Evolutionary conservation across 2,329 filamentous ascomycete genomes (phyloP), one percentile per base, ranked within the genome.

Genomic region (Talaromyces piceae): DNA sequence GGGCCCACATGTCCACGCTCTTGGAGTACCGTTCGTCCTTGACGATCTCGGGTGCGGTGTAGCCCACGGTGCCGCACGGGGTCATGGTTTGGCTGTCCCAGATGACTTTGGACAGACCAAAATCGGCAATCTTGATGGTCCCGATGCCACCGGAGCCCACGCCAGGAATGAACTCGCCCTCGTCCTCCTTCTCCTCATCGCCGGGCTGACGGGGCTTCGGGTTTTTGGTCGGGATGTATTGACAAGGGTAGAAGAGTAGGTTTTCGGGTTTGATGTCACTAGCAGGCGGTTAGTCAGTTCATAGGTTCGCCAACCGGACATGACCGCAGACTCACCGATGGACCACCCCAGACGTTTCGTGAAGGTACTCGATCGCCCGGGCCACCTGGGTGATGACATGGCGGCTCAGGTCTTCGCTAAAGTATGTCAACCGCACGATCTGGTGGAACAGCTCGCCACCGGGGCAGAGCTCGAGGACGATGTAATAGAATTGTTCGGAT

Each of bases 261-360:
- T 98, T 98, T 71, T 98, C 93, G 0, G 93, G 93, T 72, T 98
- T 98, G 73, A 98, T 98, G 67, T 96, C 91, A 70, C 90, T 96
- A 63, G 47, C 43, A 64, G 66, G 61, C 13, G 6, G 23, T 51
- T 28, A 51, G 31, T n/a, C 18, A 67, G 60, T 60, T 68, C 4
- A 6, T 3, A 4, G 9, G 11, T 41, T 63, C 69, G 58, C 43
- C 20, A 9, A 11, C 39, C 16, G 3, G 16, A 46, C 6, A 30
- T 28, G 23, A 28, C 13, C 16, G 23, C 8, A 9, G 27, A 39
- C 86, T 66, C 78, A 97, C 93, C 93, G 88, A 76, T 98, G 93
- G 57, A 98, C 93, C 52, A 98, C 90, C 51, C 93, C 93, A 58
- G 86, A 89, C 61, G 93, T 88, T 65, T 97, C 93, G 61, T 98